Conservation (phyloP, 768 basidiomycete genomes). For the Porphyrellus cyaneotinctus region DNA sequence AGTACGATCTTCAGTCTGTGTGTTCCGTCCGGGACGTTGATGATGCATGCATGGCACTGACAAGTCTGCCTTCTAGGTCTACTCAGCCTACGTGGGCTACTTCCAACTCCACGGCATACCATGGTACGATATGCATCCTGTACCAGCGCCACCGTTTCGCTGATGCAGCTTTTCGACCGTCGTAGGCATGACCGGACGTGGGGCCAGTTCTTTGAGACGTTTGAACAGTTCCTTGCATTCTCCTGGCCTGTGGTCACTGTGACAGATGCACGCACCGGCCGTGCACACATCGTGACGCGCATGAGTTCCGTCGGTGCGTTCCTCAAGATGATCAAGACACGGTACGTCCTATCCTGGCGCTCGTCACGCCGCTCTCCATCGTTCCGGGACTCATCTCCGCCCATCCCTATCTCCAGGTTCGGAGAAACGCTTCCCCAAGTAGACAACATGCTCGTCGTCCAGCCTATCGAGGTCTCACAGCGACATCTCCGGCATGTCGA, state of each 20-base stretch:
- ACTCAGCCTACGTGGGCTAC: slow-evolving; percentile 75
- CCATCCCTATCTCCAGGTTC: slow-evolving; percentile 38
- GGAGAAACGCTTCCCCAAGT: slow-evolving; percentile 71
- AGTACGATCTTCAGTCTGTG: slow-evolving; percentile 76
- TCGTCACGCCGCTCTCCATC: not conserved
- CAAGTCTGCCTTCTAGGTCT: slow-evolving; percentile 37
- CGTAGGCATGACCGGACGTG: slow-evolving; percentile 75
- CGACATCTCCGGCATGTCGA: slow-evolving; percentile 69
- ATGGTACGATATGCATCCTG: slow-evolving; percentile 42
- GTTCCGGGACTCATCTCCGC: not conserved
- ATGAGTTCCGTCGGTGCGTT: slow-evolving; percentile 68
- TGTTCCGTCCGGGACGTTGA: slow-evolving; percentile 22
- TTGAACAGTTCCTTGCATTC: slow-evolving; percentile 75
- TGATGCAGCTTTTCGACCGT: not conserved
- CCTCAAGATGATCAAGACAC: slow-evolving; percentile 80
- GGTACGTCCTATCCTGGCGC: slow-evolving; percentile 37
- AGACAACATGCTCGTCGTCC: slow-evolving; percentile 66
- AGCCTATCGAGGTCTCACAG: slow-evolving; percentile 62
- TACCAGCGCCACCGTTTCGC: not conserved
- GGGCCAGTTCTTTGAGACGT: slow-evolving; percentile 74
- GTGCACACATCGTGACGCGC: slow-evolving; percentile 77
- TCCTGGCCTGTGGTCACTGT: slow-evolving; percentile 81
- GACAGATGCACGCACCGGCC: slow-evolving; percentile 67
- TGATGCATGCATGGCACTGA: not conserved
- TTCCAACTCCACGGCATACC: slow-evolving; percentile 68